phyloP scores from a whole-genome alignment of 352 stramenopile species.

The Saprolegnia parasitica region DNA sequence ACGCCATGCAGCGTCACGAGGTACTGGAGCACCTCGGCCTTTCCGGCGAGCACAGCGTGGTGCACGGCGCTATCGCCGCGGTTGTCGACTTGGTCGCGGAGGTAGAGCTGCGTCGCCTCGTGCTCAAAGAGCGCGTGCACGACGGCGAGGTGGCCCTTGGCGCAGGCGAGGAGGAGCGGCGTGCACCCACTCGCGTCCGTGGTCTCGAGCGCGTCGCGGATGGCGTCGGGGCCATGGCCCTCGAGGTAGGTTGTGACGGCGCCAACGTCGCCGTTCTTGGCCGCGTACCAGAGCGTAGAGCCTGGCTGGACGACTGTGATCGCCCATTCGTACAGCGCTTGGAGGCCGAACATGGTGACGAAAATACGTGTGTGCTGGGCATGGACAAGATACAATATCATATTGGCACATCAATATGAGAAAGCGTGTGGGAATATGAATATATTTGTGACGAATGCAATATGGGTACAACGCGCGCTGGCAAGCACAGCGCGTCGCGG shows the following conservation, averaged over 20 bases:
- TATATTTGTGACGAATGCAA: not conserved
- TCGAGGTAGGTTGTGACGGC: slow-evolving; percentile 8
- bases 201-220: slow-evolving; percentile 1
- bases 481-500: no score
- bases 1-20: slow-evolving; percentile 11
- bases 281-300: slow-evolving; percentile 3
- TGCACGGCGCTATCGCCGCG: slow-evolving; percentile 14
- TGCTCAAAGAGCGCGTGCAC: slow-evolving; percentile 20
- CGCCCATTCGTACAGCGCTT: slow-evolving; percentile 19
- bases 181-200: slow-evolving; percentile 7
- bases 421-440: not conserved
- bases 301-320: slow-evolving; percentile 14
- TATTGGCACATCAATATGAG: not conserved
- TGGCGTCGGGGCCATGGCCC: not conserved
- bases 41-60: slow-evolving; percentile 4
- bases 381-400: slow-evolving; percentile 2
- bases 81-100: not conserved
- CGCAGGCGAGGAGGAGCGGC: slow-evolving; percentile 8
- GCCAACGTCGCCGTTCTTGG: slow-evolving; percentile 13
- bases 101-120: not conserved
- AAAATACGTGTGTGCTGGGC: slow-evolving; percentile 4
- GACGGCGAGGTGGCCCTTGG: slow-evolving; percentile 6
- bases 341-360: slow-evolving; percentile 1
- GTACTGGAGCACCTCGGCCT: slow-evolving; percentile 14
- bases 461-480: no score